phyloP scores from a whole-genome alignment of 1,139 yeast species.

The Saccharomyces hybrid region DNA sequence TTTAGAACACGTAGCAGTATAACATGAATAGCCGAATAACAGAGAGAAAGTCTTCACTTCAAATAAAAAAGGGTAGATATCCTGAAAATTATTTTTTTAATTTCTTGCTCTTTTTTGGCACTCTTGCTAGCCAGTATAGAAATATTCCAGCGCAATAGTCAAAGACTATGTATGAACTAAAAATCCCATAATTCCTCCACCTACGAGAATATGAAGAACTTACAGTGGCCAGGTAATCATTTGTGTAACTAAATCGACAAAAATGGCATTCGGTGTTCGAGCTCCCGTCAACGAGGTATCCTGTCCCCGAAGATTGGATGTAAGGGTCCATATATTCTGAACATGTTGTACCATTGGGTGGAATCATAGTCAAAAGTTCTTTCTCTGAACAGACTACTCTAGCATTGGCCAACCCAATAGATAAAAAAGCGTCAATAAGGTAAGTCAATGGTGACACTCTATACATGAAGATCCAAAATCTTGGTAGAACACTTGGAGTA shows the following conservation, averaged over 20 bases:
- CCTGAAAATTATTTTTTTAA: neutral
- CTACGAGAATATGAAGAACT: slow-evolving; percentile 38
- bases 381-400: slow-evolving; percentile 38
- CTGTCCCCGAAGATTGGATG: slow-evolving; percentile 41
- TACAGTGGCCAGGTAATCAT: slow-evolving; percentile 41
- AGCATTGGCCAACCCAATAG: slow-evolving; percentile 44
- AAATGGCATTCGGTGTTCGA: slow-evolving; percentile 41
- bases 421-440: slow-evolving; percentile 42
- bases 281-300: slow-evolving; percentile 39
- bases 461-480: slow-evolving; percentile 54
- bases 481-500: slow-evolving; percentile 44
- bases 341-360: slow-evolving; percentile 45
- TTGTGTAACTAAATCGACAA: slow-evolving; percentile 43
- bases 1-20: no score
- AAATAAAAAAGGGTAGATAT: no score
- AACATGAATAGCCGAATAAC: no score
- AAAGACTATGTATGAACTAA: slow-evolving; percentile 34
- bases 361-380: slow-evolving; percentile 40
- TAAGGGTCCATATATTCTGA: slow-evolving; percentile 41
- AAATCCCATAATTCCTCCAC: slow-evolving; percentile 63
- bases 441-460: slow-evolving; percentile 57
- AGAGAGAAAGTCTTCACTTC: no score
- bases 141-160: slow-evolving; percentile 44
- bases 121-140: slow-evolving; percentile 68
- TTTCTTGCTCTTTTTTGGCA: slow-evolving; percentile 40